A percentile compares a stretch with the other conserved stretches of the same genome.
These are phyloP conservation scores for Sophora flavescens DNA, from an alignment of 306 rosid genomes.

Conservation along the genomic window DNA sequence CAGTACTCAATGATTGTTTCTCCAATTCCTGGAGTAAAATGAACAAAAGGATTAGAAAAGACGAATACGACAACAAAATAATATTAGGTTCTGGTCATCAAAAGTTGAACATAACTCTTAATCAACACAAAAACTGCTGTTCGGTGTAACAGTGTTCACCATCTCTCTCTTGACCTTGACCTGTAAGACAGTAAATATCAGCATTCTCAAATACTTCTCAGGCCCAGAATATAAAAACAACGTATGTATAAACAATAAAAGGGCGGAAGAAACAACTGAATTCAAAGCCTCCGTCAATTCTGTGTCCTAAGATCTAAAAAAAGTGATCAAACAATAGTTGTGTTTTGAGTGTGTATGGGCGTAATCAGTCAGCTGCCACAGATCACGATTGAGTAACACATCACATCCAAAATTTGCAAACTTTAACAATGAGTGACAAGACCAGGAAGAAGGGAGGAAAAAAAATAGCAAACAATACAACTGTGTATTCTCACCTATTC, in stretches of 20 bases:
- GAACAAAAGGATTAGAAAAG: slow-evolving; percentile 56
- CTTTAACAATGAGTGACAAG: slow-evolving; percentile 19
- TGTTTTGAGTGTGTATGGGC: neutral
- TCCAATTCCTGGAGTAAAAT: slow-evolving; percentile 60
- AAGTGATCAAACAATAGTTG: neutral
- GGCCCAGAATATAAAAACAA: neutral
- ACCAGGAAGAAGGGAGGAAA: neutral
- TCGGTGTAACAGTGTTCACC: slow-evolving; percentile 50
- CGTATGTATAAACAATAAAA: neutral
- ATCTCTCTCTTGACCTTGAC: slow-evolving; percentile 56
- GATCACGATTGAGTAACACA: too few species aligned
- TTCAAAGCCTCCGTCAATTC: neutral
- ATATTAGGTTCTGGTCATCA: slow-evolving; percentile 58
- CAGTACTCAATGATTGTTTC: slow-evolving; percentile 59
- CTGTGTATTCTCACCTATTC: slow-evolving; percentile 66
- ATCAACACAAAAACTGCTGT: slow-evolving; percentile 50
- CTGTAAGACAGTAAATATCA: slow-evolving; percentile 49
- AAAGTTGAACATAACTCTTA: slow-evolving; percentile 57
- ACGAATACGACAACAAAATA: slow-evolving; percentile 50
- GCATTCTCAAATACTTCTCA: slow-evolving; percentile 10
- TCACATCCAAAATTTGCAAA: slow-evolving; percentile 23
- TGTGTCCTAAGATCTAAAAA: neutral
- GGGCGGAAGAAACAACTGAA: slow-evolving; percentile 19
- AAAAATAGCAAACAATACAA: slow-evolving; percentile 14
- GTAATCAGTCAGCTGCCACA: neutral